phyloP scores from a whole-genome alignment of 2,329 filamentous ascomycete species.

The Bertia moriformis region DNA sequence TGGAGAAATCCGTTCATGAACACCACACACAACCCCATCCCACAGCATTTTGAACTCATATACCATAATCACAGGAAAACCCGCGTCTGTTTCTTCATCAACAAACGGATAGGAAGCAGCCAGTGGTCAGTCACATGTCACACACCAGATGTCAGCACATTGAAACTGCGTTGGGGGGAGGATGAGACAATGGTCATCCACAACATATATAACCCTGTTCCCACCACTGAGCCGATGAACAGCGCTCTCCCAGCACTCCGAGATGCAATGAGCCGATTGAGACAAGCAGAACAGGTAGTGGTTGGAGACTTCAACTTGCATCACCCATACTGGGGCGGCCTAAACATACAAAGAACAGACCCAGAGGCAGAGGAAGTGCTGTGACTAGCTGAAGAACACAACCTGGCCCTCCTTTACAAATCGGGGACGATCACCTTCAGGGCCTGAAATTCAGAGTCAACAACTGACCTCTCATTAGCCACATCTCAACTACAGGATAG shows the following conservation, averaged over 20 bases:
- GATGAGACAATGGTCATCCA: conserved; percentile 5
- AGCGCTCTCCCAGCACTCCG: background rate
- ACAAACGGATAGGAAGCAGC: conserved; percentile 8
- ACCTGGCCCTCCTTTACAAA: background rate
- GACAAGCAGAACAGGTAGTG: conserved; percentile 1
- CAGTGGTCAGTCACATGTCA: conserved; percentile 6
- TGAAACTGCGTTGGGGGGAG: conserved; percentile 3
- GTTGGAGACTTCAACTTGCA: conserved; percentile 4
- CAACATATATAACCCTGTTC: conserved; percentile 8
- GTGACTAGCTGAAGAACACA: background rate
- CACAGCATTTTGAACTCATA: conserved; percentile 8
- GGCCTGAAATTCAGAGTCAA: background rate
- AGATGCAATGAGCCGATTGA: background rate
- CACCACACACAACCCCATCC: conserved; percentile 10
- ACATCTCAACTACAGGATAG: background rate
- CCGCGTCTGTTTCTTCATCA: conserved; percentile 11
- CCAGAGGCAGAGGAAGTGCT: background rate
- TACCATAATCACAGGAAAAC: conserved; percentile 5
- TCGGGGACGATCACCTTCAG: background rate
- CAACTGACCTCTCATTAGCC: background rate
- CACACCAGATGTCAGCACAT: conserved; percentile 7
- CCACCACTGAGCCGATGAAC: background rate
- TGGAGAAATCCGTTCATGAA: conserved; percentile 8
- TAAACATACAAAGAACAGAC: conserved; percentile 2
- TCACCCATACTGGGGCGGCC: conserved; percentile 3